phyloP scores from a whole-genome alignment of 1,139 yeast species.

The Pichia sp. region DNA sequence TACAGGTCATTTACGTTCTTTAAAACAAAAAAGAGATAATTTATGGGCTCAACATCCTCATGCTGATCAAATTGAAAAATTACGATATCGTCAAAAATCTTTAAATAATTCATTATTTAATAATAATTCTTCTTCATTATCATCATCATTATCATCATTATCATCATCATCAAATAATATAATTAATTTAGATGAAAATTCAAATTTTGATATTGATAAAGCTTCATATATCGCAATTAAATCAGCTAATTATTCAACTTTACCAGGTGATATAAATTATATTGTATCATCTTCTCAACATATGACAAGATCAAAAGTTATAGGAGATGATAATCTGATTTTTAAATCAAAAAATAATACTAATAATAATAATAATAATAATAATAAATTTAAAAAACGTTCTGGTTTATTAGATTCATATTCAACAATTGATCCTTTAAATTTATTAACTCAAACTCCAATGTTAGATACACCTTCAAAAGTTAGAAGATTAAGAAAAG shows the following conservation, averaged over 20 bases:
- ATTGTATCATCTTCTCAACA: slow-evolving; percentile 7
- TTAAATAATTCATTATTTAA: too few species aligned
- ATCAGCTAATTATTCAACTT: neutral
- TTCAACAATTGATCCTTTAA: slow-evolving; percentile 10
- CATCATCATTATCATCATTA: too few species aligned
- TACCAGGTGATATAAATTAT: slow-evolving; percentile 4
- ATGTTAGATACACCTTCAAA: slow-evolving; percentile 11
- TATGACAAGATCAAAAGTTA: slow-evolving; percentile 13
- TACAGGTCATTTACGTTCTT: slow-evolving; percentile 54
- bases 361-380: too few species aligned
- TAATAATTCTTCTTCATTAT: too few species aligned
- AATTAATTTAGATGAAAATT: neutral
- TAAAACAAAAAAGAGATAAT: slow-evolving; percentile 5
- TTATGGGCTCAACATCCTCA: slow-evolving; percentile 2
- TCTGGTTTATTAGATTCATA: neutral
- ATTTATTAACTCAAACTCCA: slow-evolving; percentile 2
- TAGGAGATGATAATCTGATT: slow-evolving; percentile 10
- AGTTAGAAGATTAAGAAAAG: slow-evolving; percentile 13
- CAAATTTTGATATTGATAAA: neutral
- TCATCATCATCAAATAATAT: too few species aligned
- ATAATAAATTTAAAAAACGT: neutral
- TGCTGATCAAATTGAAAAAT: neutral
- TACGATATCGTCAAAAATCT: neutral
- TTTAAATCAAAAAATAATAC: neutral
- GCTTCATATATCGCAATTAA: neutral